phyloP scores from a whole-genome alignment of 2,329 filamentous ascomycete species.

The Elsinoe necatrix region DNA sequence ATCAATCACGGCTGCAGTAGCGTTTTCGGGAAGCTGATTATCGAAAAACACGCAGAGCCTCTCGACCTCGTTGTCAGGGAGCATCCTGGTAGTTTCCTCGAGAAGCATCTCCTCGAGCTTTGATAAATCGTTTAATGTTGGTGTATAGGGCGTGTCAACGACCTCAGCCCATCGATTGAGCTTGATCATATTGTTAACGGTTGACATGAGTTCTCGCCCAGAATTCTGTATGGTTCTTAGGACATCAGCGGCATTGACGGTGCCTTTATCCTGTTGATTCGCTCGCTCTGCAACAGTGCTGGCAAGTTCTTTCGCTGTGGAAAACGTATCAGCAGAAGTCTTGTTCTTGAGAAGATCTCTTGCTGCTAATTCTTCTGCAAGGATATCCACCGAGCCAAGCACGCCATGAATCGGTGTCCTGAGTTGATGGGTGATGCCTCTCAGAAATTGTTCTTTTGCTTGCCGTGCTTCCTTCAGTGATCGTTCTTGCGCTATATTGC shows the following conservation, averaged over 20 bases:
- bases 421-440: slow-evolving; percentile 41
- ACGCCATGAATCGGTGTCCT: slow-evolving; percentile 44
- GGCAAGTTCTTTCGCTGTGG: slow-evolving; percentile 21
- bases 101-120: slow-evolving; percentile 30
- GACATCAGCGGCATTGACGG: slow-evolving; percentile 21
- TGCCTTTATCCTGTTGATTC: slow-evolving; percentile 29
- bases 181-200: slow-evolving; percentile 40
- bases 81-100: slow-evolving; percentile 24
- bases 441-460: slow-evolving; percentile 39
- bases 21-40: slow-evolving; percentile 26
- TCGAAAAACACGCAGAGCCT: slow-evolving; percentile 30
- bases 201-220: slow-evolving; percentile 38
- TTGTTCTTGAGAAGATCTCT: slow-evolving; percentile 19
- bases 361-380: slow-evolving; percentile 35
- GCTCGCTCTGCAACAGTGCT: slow-evolving; percentile 33
- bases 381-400: slow-evolving; percentile 34
- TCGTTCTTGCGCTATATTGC: slow-evolving; percentile 33
- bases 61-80: slow-evolving; percentile 26
- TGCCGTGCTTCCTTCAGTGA: slow-evolving; percentile 35
- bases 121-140: slow-evolving; percentile 25
- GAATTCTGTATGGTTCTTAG: slow-evolving; percentile 33
- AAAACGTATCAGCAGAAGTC: slow-evolving; percentile 15
- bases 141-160: slow-evolving; percentile 22
- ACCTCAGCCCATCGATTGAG: slow-evolving; percentile 35
- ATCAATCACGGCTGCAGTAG: slow-evolving; percentile 31